Percentiles rank a stretch among this genome's conserved stretches.
Evolutionary conservation across 768 basidiomycete genomes (phyloP).

Genomic region (Lactarius tabidus): DNA sequence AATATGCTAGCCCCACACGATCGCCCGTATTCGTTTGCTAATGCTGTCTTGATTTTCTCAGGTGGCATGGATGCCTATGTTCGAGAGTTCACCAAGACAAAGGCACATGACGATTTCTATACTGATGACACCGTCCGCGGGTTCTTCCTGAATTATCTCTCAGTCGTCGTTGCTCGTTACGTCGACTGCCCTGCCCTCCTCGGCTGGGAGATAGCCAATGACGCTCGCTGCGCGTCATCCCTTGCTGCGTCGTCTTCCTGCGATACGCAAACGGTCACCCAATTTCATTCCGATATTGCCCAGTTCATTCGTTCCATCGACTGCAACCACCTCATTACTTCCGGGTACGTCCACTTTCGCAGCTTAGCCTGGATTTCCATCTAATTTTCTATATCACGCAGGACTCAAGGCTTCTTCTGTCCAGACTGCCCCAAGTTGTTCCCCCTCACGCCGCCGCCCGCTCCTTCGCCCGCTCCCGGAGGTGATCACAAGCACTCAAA

Average conservation of each 20-base stretch:
- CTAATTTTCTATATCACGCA: neutral
- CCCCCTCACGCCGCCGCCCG: constrained; percentile 2
- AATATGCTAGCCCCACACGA: neutral
- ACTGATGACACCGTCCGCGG: constrained; percentile 32
- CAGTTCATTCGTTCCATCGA: constrained; percentile 28
- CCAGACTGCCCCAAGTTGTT: constrained; percentile 33
- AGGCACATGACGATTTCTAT: constrained; percentile 39
- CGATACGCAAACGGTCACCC: constrained; percentile 32
- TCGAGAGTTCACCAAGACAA: constrained; percentile 29
- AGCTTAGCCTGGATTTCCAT: neutral
- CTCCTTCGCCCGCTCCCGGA: constrained; percentile 21
- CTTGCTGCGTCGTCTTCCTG: constrained; percentile 24
- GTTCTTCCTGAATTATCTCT: constrained; percentile 18
- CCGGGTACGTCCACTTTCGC: constrained; percentile 29
- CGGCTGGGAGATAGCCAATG: constrained; percentile 27
- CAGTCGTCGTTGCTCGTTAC: constrained; percentile 21
- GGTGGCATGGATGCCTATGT: constrained; percentile 41
- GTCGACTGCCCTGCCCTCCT: constrained; percentile 13
- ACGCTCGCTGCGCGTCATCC: constrained; percentile 24
- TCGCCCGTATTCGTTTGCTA: neutral
- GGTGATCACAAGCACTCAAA: constrained; percentile 12
- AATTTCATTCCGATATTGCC: constrained; percentile 34
- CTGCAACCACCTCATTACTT: constrained; percentile 36
- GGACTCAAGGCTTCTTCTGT: constrained; percentile 36
- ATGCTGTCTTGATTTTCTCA: constrained; percentile 12